Conservation (phyloP, 306 rosid species). For the Potentilla sterilis region DNA sequence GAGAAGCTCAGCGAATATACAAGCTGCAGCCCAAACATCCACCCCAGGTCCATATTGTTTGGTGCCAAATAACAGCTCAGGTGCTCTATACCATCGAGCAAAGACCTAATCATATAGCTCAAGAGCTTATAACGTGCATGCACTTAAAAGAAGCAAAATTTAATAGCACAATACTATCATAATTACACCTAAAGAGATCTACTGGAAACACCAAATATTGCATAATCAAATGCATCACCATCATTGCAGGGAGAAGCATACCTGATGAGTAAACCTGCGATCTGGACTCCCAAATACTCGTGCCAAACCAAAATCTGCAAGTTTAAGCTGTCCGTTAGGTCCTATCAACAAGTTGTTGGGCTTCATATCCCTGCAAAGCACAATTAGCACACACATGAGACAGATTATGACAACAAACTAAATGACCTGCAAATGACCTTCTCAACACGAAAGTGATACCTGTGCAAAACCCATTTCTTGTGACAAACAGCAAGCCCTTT, state of each 20-base stretch:
- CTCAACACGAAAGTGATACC: conserved; percentile 39
- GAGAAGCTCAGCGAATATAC: conserved; percentile 90
- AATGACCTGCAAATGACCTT: conserved; percentile 1
- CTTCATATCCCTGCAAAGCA: conserved; percentile 86
- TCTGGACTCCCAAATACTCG: conserved; percentile 96
- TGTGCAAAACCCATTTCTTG: conserved; percentile 95
- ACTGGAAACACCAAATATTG: neutral
- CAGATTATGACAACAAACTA: conserved; percentile 20
- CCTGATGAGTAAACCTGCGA: conserved; percentile 96
- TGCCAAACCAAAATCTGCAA: conserved; percentile 98
- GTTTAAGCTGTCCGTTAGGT: conserved; percentile 86
- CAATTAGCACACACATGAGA: conserved; percentile 27
- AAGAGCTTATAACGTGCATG: conserved; percentile 16
- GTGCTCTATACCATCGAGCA: conserved; percentile 99
- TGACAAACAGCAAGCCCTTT: conserved; percentile 91
- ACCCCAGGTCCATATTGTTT: conserved; percentile 94
- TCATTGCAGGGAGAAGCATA: conserved; percentile 34
- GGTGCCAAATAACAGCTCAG: conserved; percentile 88
- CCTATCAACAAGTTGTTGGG: conserved; percentile 98
- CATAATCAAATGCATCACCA: conserved; percentile 5
- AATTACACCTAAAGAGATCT: conserved; percentile 11
- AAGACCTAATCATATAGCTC: conserved; percentile 55
- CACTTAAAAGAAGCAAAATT: neutral
- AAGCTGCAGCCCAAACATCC: conserved; percentile 99
- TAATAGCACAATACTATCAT: neutral